Conservation (phyloP, 371 early-diverging fungal species). For the Hamiltosporidium magnivora region DNA sequence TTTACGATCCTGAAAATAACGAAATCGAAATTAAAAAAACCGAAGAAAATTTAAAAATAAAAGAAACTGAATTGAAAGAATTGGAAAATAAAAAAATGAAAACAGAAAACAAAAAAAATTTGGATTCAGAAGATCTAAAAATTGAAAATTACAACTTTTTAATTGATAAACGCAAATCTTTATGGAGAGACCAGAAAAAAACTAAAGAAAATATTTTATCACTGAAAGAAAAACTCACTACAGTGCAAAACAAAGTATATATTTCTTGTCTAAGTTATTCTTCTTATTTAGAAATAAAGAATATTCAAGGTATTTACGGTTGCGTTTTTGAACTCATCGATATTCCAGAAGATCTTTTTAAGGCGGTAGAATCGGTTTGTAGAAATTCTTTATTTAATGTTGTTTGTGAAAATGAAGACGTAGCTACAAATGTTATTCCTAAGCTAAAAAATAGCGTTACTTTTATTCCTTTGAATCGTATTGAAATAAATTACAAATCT, state of each 20-base stretch:
- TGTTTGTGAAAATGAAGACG: constrained; percentile 40
- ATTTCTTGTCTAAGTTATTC: constrained; percentile 15
- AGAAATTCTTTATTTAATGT: constrained; percentile 38
- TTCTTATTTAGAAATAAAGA: constrained; percentile 29
- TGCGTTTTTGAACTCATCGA: constrained; percentile 47
- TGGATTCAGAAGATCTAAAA: constrained; percentile 2
- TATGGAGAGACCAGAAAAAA: constrained; percentile 36
- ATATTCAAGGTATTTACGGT: constrained; percentile 44
- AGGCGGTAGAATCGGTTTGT: constrained; percentile 39
- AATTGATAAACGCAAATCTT: constrained; percentile 18
- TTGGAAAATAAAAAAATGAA: background rate
- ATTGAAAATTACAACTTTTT: constrained; percentile 4
- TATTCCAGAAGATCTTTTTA: constrained; percentile 40
- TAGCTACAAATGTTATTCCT: constrained; percentile 31
- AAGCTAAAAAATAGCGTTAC: constrained; percentile 29
- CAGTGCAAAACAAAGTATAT: constrained; percentile 16
- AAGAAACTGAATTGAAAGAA: constrained; percentile 1
- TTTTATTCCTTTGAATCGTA: constrained; percentile 44
- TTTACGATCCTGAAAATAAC: background rate
- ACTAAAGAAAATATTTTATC: constrained; percentile 23
- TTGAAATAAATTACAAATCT: background rate
- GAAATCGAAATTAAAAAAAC: background rate
- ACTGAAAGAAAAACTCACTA: constrained; percentile 16
- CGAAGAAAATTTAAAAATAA: background rate
- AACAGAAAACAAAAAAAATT: background rate